Evolutionary conservation across 2,329 filamentous ascomycete species (phyloP).

Genomic region (Pseudocercospora macadamiae): DNA sequence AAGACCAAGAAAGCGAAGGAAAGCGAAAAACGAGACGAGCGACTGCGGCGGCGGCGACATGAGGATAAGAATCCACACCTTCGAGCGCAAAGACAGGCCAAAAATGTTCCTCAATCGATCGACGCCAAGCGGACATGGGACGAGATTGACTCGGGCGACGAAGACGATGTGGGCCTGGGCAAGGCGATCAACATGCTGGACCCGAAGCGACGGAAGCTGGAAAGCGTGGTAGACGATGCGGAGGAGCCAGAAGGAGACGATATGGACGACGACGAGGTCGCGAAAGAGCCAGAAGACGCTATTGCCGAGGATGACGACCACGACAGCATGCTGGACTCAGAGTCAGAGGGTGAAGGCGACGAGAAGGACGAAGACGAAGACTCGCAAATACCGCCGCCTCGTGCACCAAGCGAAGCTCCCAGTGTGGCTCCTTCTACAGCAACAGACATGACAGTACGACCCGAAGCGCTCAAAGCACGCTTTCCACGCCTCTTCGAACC

Average conservation of each 20-base stretch:
- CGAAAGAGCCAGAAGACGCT: conserved; percentile 32
- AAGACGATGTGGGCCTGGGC: conserved; percentile 43
- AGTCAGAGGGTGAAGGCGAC: conserved; percentile 50
- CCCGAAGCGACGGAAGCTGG: conserved; percentile 49
- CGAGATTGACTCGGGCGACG: conserved; percentile 47
- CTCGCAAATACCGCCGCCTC: conserved; percentile 27
- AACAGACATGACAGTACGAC: conserved; percentile 63
- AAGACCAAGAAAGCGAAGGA: conserved; percentile 78
- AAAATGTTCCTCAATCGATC: conserved; percentile 78
- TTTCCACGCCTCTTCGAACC: conserved; percentile 63
- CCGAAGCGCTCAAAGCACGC: conserved; percentile 62
- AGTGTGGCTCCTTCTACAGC: conserved; percentile 55
- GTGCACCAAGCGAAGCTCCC: conserved; percentile 48
- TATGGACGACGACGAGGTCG: conserved; percentile 14
- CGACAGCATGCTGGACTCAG: conserved; percentile 76
- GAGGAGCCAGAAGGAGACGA: conserved; percentile 16
- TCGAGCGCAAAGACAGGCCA: conserved; percentile 70
- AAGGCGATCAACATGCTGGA: conserved; percentile 50
- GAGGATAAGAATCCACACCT: conserved; percentile 82
- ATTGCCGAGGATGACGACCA: conserved; percentile 50
- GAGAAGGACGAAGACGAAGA: conserved; percentile 54
- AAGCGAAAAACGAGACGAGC: conserved; percentile 72
- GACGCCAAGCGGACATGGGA: conserved; percentile 93
- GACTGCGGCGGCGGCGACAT: conserved; percentile 78
- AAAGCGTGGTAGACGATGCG: conserved; percentile 28